A percentile compares a stretch with the other conserved stretches of the same genome.
Evolutionary conservation across 495 filamentous ascomycete species (phyloP).

Genomic region (Amniculicola lignicola): DNA sequence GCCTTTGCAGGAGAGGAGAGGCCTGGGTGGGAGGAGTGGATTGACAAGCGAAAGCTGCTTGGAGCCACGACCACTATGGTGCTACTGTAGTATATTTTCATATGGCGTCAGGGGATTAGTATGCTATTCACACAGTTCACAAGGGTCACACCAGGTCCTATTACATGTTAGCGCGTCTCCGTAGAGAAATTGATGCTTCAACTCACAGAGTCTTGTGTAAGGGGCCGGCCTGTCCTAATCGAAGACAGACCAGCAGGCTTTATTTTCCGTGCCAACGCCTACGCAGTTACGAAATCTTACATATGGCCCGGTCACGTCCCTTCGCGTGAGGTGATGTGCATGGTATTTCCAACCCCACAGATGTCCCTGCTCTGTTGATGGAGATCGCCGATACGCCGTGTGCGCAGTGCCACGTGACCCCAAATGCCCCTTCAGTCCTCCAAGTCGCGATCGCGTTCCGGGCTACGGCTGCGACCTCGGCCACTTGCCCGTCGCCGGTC

Average conservation of each 20-base stretch:
- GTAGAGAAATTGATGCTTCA: too few species aligned
- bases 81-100: too few species aligned
- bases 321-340: neutral
- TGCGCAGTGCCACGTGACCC: too few species aligned
- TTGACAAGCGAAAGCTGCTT: neutral
- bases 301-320: neutral
- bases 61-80: too few species aligned
- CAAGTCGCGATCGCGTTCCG: conserved; percentile 27
- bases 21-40: neutral
- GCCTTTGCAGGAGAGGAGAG: conserved; percentile 2
- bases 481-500: conserved; percentile 51
- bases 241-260: neutral
- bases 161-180: too few species aligned
- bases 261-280: neutral
- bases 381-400: too few species aligned
- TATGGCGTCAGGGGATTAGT: too few species aligned
- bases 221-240: too few species aligned
- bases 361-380: neutral
- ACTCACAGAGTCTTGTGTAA: too few species aligned
- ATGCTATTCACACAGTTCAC: too few species aligned
- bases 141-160: too few species aligned
- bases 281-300: neutral
- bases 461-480: conserved; percentile 60
- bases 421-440: conserved; percentile 23
- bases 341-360: neutral